These are phyloP conservation scores for Parasitella parasitica DNA, from an alignment of 371 early-diverging fungal species.

Conservation along the genomic window DNA sequence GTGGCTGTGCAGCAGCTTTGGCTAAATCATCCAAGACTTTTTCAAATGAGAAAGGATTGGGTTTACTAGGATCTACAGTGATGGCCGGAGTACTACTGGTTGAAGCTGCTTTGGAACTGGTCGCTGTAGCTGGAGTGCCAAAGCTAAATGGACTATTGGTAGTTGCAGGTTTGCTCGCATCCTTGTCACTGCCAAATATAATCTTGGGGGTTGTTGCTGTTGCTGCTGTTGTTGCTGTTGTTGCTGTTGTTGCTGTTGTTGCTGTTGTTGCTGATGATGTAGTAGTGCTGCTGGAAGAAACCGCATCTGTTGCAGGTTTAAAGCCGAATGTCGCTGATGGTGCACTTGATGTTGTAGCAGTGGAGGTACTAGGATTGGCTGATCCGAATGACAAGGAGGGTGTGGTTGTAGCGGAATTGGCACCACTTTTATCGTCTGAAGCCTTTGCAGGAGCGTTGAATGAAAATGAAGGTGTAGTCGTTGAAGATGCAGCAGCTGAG, in stretches of 20 bases:
- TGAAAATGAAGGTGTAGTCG: background rate
- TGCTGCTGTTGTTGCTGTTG: background rate
- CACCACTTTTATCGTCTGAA: background rate
- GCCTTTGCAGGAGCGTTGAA: conserved; percentile 5
- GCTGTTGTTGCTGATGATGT: background rate
- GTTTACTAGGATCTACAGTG: conserved; percentile 14
- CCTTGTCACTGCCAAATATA: conserved; percentile 14
- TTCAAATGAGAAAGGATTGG: conserved; percentile 34
- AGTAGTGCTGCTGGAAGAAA: background rate
- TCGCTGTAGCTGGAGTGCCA: background rate
- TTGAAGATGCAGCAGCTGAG: conserved; percentile 5
- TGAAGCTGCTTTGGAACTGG: conserved; percentile 5
- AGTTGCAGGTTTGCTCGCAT: conserved; percentile 2
- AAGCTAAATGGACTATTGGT: conserved; percentile 22
- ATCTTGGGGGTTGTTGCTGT: conserved; percentile 13
- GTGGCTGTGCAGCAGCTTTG: conserved; percentile 29
- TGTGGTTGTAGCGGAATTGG: conserved; percentile 1
- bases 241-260: conserved; percentile 10
- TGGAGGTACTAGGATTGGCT: background rate
- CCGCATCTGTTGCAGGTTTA: background rate
- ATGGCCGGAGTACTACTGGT: background rate
- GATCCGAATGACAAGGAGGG: conserved; percentile 11
- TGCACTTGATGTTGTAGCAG: background rate
- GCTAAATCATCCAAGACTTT: conserved; percentile 31
- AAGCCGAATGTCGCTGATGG: background rate